Percentiles rank a stretch among this genome's conserved stretches.
These are phyloP conservation scores for Neckera pumila DNA, from an alignment of 225 moss, liverwort and hornwort genomes.

Conservation along the genomic window DNA sequence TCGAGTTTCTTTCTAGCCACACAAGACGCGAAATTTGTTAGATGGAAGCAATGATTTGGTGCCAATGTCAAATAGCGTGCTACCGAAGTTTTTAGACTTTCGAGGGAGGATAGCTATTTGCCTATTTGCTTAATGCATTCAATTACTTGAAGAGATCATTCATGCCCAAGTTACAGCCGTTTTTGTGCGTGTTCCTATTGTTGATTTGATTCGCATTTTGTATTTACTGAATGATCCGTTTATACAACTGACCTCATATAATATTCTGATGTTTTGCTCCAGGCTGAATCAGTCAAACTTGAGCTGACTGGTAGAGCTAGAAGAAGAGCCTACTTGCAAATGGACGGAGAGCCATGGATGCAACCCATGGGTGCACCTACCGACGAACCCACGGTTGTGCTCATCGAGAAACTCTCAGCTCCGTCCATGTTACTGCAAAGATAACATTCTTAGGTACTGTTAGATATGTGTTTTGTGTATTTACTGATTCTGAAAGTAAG, in stretches of 20 bases:
- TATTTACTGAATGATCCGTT: not conserved
- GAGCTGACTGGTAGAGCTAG: slow-evolving; percentile 48
- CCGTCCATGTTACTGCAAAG: slow-evolving; percentile 44
- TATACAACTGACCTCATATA: not conserved
- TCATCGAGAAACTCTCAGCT: slow-evolving; percentile 33
- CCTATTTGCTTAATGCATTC: not conserved
- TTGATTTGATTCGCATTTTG: not conserved
- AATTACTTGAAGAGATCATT: not conserved
- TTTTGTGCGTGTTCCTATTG: not conserved
- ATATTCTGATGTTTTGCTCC: not conserved
- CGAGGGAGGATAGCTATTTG: not conserved
- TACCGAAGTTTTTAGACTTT: not conserved
- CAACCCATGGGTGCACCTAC: slow-evolving; percentile 59
- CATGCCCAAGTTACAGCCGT: not conserved
- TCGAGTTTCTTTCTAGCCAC: not conserved
- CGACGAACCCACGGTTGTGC: slow-evolving; percentile 55
- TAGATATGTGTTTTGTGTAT: not conserved
- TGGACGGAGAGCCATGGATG: slow-evolving; percentile 98
- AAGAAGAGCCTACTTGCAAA: slow-evolving; percentile 64
- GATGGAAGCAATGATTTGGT: not conserved
- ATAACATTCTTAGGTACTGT: slow-evolving; percentile 1
- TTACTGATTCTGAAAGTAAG: not conserved
- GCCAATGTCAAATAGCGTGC: not conserved
- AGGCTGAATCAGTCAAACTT: slow-evolving; percentile 63
- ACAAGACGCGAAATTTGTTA: not conserved